Conservation (phyloP, 2,329 filamentous ascomycete species). For the Colletotrichum sp. region DNA sequence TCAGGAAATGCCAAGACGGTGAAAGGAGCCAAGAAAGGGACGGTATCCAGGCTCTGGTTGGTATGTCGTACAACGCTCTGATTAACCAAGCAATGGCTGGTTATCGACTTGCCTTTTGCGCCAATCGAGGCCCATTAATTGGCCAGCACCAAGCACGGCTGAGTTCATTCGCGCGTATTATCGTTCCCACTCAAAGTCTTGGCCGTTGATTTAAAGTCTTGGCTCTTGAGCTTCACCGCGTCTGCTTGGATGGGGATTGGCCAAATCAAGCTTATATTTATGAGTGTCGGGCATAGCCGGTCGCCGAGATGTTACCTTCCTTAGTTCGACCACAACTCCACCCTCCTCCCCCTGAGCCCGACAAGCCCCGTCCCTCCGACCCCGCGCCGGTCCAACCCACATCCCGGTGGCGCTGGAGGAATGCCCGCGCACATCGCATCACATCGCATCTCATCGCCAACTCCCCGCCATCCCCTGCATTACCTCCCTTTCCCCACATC, state of each 20-base stretch:
- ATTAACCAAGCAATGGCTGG: neutral
- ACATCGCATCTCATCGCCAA: neutral
- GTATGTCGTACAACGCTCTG: neutral
- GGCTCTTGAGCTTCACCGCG: neutral
- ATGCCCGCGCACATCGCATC: neutral
- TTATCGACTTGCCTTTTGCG: slow-evolving; percentile 13
- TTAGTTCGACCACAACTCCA: slow-evolving; percentile 5
- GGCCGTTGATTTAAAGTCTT: neutral
- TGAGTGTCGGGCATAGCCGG: slow-evolving; percentile 3
- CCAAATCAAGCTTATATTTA: slow-evolving; percentile 9
- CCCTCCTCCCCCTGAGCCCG: neutral
- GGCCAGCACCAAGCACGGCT: neutral
- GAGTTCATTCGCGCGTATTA: neutral
- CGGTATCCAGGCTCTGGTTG: neutral
- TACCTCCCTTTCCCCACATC: neutral
- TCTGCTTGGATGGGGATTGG: neutral
- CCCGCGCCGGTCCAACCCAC: neutral
- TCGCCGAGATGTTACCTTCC: slow-evolving; percentile 15
- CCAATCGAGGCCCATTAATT: neutral
- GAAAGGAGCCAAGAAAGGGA: neutral
- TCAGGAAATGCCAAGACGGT: slow-evolving; percentile 15
- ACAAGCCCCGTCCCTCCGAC: neutral
- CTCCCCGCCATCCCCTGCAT: neutral
- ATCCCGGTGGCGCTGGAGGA: neutral
- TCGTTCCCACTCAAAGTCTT: neutral